Evolutionary conservation across 2,329 filamentous ascomycete genomes (phyloP), one percentile per base, ranked within the genome.

Genomic region (Ophiosphaerella korrae): DNA sequence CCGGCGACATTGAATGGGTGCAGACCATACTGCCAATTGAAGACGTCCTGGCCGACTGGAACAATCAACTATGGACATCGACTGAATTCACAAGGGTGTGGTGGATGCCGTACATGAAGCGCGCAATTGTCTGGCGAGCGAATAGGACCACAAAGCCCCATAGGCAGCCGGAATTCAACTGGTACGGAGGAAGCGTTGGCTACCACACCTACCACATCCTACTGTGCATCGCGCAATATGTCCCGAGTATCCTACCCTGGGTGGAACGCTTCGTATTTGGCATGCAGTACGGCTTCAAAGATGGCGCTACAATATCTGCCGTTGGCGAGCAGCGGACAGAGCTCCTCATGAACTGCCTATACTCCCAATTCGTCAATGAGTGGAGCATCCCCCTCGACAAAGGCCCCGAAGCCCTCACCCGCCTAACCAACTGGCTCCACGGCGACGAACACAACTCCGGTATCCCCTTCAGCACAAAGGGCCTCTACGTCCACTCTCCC

Each of bases 281-380:
- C 63, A 91, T 97, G 89, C 92, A 97, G 74, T 97, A 97, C 72
- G 93, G 93, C 44, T 97, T 97, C 80, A 80, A 80, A 31, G 84
- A 90, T 53, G 86, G 85, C 42, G 82, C 81, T 3, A 81, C 82
- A 45, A 88, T 85, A 35, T 80, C 82, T n/a, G 93, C 88, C 5
- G 84, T 97, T 14, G 89, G 97, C 74, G 86, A 88, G 18, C 89
- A 88, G 57, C 85, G 88, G 52, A 80, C 88, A 57, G 93, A 92
- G 11, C 83, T 97, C 39, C 81, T 97, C 45, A 93, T 99, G 89
- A 94, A 99, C 78, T 99, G 94, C 68, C 83, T 97, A 5, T 99
- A 97, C 79, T 93, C 89, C n/a, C 94, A 99, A 70, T 96, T 91
- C 65, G 94, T 99, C 59, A 97, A 99, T 73, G 94, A 99, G 73